These are phyloP conservation scores for Xylaria hypoxylon DNA, from an alignment of 2,329 filamentous ascomycete species.

Conservation along the genomic window DNA sequence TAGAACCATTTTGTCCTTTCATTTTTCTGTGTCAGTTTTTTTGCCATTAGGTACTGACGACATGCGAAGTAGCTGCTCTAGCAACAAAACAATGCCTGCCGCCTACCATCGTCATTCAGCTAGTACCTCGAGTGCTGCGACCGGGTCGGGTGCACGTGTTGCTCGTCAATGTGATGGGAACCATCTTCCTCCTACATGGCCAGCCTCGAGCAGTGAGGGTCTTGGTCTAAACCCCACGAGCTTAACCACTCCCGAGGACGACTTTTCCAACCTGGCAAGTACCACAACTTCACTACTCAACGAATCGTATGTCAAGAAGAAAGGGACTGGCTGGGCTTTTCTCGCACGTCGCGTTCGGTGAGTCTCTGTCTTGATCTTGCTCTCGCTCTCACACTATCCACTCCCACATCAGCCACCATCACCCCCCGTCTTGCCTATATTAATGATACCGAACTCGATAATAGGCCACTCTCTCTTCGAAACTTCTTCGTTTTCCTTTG, in stretches of 20 bases:
- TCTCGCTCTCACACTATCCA: not conserved
- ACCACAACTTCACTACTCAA: slow-evolving; percentile 35
- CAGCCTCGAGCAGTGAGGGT: slow-evolving; percentile 42
- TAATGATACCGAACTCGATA: slow-evolving; percentile 42
- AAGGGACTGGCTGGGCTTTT: slow-evolving; percentile 36
- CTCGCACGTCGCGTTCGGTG: slow-evolving; percentile 45
- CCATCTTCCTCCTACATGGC: slow-evolving; percentile 33
- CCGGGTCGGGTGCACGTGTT: slow-evolving; percentile 19
- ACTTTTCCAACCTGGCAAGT: slow-evolving; percentile 26
- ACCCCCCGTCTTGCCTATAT: slow-evolving; percentile 36
- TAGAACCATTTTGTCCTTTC: not conserved
- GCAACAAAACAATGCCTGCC: slow-evolving; percentile 27
- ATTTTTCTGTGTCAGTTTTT: not conserved
- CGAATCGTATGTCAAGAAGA: slow-evolving; percentile 34
- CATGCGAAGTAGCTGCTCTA: not conserved
- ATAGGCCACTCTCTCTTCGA: slow-evolving; percentile 44
- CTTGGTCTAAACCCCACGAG: slow-evolving; percentile 27
- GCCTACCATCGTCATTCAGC: slow-evolving; percentile 35
- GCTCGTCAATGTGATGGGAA: slow-evolving; percentile 20
- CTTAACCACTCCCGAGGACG: slow-evolving; percentile 30
- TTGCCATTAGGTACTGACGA: slow-evolving; percentile 8
- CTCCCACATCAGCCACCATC: not conserved
- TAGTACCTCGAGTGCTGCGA: slow-evolving; percentile 23
- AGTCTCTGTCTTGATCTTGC: slow-evolving; percentile 18
- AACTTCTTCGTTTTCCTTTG: slow-evolving; percentile 41